A percentile compares a stretch with the other conserved stretches of the same genome.
Evolutionary conservation across 345 rosid genomes (phyloP).

Genomic region (Raphanus raphanistrum): DNA sequence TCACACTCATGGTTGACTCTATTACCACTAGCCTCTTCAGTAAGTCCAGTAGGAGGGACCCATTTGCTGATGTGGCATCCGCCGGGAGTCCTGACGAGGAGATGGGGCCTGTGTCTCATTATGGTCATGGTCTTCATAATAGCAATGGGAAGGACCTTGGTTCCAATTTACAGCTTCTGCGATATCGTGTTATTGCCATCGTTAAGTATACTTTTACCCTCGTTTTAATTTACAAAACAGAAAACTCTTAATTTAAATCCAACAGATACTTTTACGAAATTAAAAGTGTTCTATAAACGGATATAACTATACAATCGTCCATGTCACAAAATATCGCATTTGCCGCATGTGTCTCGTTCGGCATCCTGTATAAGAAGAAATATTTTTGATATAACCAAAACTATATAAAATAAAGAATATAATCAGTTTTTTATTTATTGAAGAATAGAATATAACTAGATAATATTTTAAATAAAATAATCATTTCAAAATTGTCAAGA

Average conservation of each 20-base stretch:
- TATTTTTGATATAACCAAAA: no score
- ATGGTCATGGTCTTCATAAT: conserved; percentile 16
- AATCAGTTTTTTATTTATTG: neutral
- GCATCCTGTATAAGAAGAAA: no score
- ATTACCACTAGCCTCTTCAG: conserved; percentile 44
- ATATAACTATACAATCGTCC: neutral
- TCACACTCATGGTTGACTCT: conserved; percentile 51
- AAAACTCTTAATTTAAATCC: neutral
- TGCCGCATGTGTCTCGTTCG: no score
- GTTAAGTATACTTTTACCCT: conserved; percentile 24
- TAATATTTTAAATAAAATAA: no score
- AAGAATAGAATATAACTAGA: neutral
- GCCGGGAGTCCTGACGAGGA: conserved; percentile 31
- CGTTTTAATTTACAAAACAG: neutral
- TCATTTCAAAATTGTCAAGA: neutral
- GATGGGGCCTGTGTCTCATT: conserved; percentile 27
- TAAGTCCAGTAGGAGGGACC: neutral
- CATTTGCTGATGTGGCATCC: neutral
- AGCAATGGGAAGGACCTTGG: conserved; percentile 9
- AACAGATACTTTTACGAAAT: neutral
- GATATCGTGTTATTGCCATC: conserved; percentile 51
- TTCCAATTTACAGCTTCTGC: conserved; percentile 38
- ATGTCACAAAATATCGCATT: neutral
- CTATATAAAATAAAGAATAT: no score
- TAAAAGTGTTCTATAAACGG: neutral